Base-by-base conservation (phyloP, 805 yeast genomes). In the Starmerella sirachaensis region DNA sequence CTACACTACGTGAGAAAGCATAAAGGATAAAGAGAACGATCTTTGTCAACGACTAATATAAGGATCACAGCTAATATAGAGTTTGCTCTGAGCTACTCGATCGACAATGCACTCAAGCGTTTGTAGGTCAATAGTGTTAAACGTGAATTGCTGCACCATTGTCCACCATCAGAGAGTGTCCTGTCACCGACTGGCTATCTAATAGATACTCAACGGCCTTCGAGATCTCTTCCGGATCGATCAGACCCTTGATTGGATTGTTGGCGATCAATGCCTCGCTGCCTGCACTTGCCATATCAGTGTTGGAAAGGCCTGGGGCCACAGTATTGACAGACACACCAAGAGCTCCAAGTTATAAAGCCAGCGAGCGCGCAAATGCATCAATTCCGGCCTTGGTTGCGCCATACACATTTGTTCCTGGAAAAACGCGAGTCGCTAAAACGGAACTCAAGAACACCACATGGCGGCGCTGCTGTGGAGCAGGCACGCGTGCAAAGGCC, bases 381-480 rank as follows among this genome's bases (percentile, higher is more conserved):
- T 69, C 57, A 3, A 83, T 50, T 0, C 84, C 94, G 0, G 77
- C 74, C 52, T 83, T 83, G 38, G 78, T 62, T 0, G 85, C 80
- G 0, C 78, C 61, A 49, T 83, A 83, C 0, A 76, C 76, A 0
- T 72, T 45, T 0, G 84, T 66, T 1, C 93, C 91, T 5, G 52
- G 32, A 11, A 38, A 18, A 3, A 69, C 66, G 8, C 47, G 40
- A 10, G 38, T 21, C 1, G 66, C 68, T 17, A 83, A 58, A 7
- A 78, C 65, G 0, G 93, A 81, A 2, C 88, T 70, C 1, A 83
- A 58, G 51, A 78, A 81, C 20, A 82, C 52, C n/a, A 83, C 71
- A 17, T 60, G 49, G 18, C 22, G 22, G 6, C 22, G 14, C 18
- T 18, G 10, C 24, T 25, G 18, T 2, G 23, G 21, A 4, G 10